Percentiles rank a stretch among this genome's conserved stretches.
These are phyloP conservation scores for Hymenoscyphus linearis DNA, from an alignment of 2,329 filamentous ascomycete genomes.

Conservation along the genomic window DNA sequence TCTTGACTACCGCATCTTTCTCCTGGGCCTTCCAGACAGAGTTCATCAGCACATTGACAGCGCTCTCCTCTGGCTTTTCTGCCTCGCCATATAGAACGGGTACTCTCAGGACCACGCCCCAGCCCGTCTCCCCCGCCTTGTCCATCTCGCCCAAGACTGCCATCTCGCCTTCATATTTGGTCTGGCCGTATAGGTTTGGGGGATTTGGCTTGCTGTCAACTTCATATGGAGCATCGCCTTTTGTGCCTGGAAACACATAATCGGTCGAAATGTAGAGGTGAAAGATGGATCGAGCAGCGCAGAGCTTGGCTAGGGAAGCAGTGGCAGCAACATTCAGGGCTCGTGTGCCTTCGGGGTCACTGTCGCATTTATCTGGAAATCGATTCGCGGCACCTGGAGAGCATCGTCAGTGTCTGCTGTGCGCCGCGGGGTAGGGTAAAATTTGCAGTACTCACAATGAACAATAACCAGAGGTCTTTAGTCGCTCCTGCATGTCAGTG, in stretches of 20 bases:
- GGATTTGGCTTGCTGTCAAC: constrained; percentile 57
- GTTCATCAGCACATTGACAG: constrained; percentile 77
- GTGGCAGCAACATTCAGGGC: constrained; percentile 72
- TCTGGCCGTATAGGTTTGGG: constrained; percentile 73
- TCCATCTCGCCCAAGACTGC: constrained; percentile 61
- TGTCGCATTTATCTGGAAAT: constrained; percentile 80
- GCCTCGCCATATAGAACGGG: constrained; percentile 81
- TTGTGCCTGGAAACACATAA: constrained; percentile 69
- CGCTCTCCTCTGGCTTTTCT: constrained; percentile 67
- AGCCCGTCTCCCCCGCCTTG: constrained; percentile 43
- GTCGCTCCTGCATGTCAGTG: constrained; percentile 15
- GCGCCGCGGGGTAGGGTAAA: not conserved
- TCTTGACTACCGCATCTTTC: constrained; percentile 55
- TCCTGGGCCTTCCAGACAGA: constrained; percentile 69
- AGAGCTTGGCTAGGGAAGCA: constrained; percentile 58
- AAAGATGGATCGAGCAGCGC: constrained; percentile 54
- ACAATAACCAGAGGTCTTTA: constrained; percentile 69
- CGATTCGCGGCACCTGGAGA: constrained; percentile 73
- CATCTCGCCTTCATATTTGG: constrained; percentile 65
- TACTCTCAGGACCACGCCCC: constrained; percentile 69
- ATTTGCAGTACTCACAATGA: constrained; percentile 57
- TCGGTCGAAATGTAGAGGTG: constrained; percentile 79
- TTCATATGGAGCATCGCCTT: constrained; percentile 81
- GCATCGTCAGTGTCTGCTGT: constrained; percentile 5
- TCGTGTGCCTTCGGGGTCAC: constrained; percentile 69